Evolutionary conservation across 768 basidiomycete genomes (phyloP).

Genomic region (Lactarius indigo): DNA sequence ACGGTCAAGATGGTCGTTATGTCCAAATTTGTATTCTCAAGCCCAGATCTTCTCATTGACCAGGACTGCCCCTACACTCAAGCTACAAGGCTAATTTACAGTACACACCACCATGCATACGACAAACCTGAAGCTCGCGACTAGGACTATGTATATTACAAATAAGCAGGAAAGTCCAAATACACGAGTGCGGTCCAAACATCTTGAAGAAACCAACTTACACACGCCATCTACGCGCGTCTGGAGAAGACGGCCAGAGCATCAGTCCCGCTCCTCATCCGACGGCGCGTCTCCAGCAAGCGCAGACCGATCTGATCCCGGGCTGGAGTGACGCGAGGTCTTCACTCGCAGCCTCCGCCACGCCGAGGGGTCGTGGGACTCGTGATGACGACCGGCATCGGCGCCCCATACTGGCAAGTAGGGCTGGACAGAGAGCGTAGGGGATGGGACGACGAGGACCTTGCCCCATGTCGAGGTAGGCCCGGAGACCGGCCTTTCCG

Average conservation of each 20-base stretch:
- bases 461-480: conserved; percentile 8
- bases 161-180: background rate
- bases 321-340: background rate
- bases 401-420: background rate
- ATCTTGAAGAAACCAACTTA: background rate
- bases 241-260: background rate
- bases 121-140: background rate
- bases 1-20: background rate
- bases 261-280: background rate
- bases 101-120: background rate
- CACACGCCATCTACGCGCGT: background rate
- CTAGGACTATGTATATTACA: background rate
- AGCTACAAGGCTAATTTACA: background rate
- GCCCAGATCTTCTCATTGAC: background rate
- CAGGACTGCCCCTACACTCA: background rate
- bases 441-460: conserved; percentile 15
- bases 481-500: background rate
- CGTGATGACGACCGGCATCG: background rate
- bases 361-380: background rate
- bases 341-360: background rate
- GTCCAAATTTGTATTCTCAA: no score
- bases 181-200: background rate
- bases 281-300: background rate
- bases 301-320: no score
- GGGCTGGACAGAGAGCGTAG: background rate